Conservation (phyloP, 768 basidiomycete genomes). For the Serendipita sp. region DNA sequence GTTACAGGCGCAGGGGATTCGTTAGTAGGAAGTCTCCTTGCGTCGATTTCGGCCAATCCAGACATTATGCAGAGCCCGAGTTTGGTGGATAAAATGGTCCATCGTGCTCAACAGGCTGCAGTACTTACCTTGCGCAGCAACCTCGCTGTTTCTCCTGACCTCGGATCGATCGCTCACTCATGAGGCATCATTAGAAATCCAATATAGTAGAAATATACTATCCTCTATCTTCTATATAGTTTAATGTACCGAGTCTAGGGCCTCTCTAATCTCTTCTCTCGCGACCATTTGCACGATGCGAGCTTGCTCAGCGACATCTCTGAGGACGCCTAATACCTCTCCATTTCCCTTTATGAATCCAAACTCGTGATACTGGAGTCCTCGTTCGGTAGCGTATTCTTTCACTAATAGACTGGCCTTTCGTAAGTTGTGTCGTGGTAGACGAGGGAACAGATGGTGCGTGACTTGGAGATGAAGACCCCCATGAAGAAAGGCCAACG, state of each 20-base stretch:
- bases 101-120: constrained; percentile 49
- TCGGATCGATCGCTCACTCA: constrained; percentile 15
- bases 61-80: constrained; percentile 30
- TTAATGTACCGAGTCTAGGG: constrained; percentile 21
- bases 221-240: neutral
- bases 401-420: constrained; percentile 73
- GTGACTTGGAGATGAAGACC: constrained; percentile 97
- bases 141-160: constrained; percentile 47
- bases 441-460: constrained; percentile 89
- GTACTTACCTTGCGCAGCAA: constrained; percentile 40
- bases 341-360: constrained; percentile 75
- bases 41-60: constrained; percentile 33
- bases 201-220: neutral
- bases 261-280: constrained; percentile 50
- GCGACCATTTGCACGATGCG: constrained; percentile 71
- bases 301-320: constrained; percentile 76
- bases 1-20: constrained; percentile 91
- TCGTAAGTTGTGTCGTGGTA: constrained; percentile 84
- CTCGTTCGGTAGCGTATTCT: constrained; percentile 72
- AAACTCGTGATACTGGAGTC: constrained; percentile 79
- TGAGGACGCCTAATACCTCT: constrained; percentile 69
- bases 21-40: constrained; percentile 70
- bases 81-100: constrained; percentile 30
- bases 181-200: neutral
- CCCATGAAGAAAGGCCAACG: constrained; percentile 81